Evolutionary conservation across 1,284 basidiomycete genomes (phyloP), one percentile per base, ranked within the genome.

Genomic region (Inonotus obliquus): DNA sequence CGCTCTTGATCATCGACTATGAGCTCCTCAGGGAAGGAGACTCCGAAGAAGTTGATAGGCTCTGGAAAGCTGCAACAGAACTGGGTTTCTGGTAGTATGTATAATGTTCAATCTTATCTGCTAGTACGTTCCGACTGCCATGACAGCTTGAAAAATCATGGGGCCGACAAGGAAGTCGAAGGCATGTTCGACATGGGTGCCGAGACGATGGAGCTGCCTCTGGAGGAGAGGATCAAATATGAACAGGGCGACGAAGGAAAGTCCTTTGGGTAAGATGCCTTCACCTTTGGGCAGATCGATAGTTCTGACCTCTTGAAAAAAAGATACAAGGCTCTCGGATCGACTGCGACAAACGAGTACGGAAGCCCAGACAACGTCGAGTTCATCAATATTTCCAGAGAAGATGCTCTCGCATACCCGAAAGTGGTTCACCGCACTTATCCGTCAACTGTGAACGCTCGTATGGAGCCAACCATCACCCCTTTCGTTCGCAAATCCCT

Each of bases 371-470:
- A 89, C 69, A 81, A 79, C 0, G 78, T 80, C 17, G 85, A 89
- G 67, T 87, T 87, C 71, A 75, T 89, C 64, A 88, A 89, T 67
- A 71, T 89, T 27, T 74, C 87, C 0, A 85, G 86, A 68, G 85
- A 89, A 67, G 87, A 89, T 63, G 82, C 77, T 0, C 68, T 87
- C 0, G 77, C 82, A 0, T 87, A 77, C 73, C 86, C 86, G 0
- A 65, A 72, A 1, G 72, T 77, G 25, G 77, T 75, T 6, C 78
- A 81, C 41, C 79, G 85, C 21, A 73, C 75, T 0, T 89, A 88
- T 66, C 86, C 86, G 0, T 67, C 71, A 0, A 77, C 81, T 0
- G 81, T 83, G 13, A 78, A 80, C 38, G 74, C 73, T 4, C 76
- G 75, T 19, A 86, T 86, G 79, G 72, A 76, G 25, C 72, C 74